These are phyloP conservation scores for Dissophora ornata DNA, from an alignment of 192 early-diverging fungal species.

Conservation along the genomic window DNA sequence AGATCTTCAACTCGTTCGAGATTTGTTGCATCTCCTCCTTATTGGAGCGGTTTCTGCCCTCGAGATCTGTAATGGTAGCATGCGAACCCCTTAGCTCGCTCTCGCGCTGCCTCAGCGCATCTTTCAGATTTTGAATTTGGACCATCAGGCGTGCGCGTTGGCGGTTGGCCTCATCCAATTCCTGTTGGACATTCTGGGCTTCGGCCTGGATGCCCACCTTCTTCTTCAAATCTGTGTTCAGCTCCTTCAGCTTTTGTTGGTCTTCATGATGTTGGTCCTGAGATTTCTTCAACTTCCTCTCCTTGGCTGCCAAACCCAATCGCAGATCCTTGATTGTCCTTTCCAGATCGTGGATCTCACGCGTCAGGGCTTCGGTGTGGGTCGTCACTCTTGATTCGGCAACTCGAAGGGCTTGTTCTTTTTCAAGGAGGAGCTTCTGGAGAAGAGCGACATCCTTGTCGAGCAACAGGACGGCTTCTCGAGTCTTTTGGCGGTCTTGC, in stretches of 20 bases:
- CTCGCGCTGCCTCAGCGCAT: slow-evolving; percentile 4
- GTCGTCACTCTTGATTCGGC: slow-evolving; percentile 13
- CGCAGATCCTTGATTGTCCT: slow-evolving; percentile 29
- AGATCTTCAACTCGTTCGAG: background rate
- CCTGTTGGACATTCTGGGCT: slow-evolving; percentile 1
- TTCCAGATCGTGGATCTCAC: slow-evolving; percentile 31
- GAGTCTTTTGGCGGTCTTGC: slow-evolving; percentile 23
- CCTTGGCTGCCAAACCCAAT: slow-evolving; percentile 3
- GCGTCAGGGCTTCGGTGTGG: slow-evolving; percentile 21
- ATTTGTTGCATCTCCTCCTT: background rate
- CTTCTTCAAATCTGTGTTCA: slow-evolving; percentile 5
- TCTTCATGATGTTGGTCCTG: slow-evolving; percentile 8
- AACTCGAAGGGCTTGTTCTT: slow-evolving; percentile 23
- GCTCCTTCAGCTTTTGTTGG: slow-evolving; percentile 14
- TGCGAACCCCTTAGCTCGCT: background rate
- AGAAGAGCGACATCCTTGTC: slow-evolving; percentile 28
- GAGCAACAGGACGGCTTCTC: slow-evolving; percentile 24
- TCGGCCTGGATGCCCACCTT: slow-evolving; percentile 23
- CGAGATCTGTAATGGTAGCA: slow-evolving; percentile 1
- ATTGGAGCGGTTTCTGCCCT: no score
- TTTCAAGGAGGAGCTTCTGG: slow-evolving; percentile 25
- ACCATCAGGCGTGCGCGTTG: slow-evolving; percentile 6
- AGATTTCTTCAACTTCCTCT: slow-evolving; percentile 7
- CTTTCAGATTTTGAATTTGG: slow-evolving; percentile 13
- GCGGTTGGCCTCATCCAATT: slow-evolving; percentile 23